These are phyloP conservation scores for Cladobotryum protrusum DNA, from an alignment of 2,329 filamentous ascomycete genomes.

Conservation along the genomic window DNA sequence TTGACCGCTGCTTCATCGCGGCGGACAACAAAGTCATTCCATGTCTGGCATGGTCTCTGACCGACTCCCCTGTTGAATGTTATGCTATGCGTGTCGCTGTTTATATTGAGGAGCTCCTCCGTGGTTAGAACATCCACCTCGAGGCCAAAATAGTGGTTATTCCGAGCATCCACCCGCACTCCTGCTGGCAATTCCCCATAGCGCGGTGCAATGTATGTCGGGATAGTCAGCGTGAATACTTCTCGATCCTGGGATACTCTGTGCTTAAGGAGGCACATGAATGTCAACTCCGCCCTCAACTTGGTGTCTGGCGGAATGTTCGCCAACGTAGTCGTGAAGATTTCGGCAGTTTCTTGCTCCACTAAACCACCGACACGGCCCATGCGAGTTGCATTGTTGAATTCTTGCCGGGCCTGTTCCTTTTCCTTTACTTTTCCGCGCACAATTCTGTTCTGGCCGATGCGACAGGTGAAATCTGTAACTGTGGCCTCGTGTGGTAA, in stretches of 20 bases:
- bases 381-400: slow-evolving; percentile 1
- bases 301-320: slow-evolving; percentile 4
- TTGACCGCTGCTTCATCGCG: slow-evolving; percentile 3
- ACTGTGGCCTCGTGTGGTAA: too few relatives aligned
- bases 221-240: slow-evolving; percentile 9
- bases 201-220: slow-evolving; percentile 10
- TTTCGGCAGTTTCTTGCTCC: slow-evolving; percentile 11
- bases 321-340: slow-evolving; percentile 9
- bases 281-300: slow-evolving; percentile 9
- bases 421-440: slow-evolving; percentile 11
- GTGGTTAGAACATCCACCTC: too few relatives aligned
- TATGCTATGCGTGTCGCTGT: too few relatives aligned
- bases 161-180: too few relatives aligned
- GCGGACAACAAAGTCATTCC: slow-evolving; percentile 10
- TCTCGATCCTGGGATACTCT: not conserved
- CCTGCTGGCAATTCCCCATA: slow-evolving; percentile 2
- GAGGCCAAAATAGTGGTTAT: too few relatives aligned
- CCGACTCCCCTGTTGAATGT: too few relatives aligned
- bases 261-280: slow-evolving; percentile 12
- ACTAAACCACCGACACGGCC: slow-evolving; percentile 5
- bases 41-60: not conserved
- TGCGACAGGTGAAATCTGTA: too few relatives aligned
- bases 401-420: slow-evolving; percentile 7
- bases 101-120: too few relatives aligned
- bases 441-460: too few relatives aligned